These are phyloP conservation scores for Diaporthe caulivora DNA, from an alignment of 2,329 filamentous ascomycete species.

Conservation along the genomic window DNA sequence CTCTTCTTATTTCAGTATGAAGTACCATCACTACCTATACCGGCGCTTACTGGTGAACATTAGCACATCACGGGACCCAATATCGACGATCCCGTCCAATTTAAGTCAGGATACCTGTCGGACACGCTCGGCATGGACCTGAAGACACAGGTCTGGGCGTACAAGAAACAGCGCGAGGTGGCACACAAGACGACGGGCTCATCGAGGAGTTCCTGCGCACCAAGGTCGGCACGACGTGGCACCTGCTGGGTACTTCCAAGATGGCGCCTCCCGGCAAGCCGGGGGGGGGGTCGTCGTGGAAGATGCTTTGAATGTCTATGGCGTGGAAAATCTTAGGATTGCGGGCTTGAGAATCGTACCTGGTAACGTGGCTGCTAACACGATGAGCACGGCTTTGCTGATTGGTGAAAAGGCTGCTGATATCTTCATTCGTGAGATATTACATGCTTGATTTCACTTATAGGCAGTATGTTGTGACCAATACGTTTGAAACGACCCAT, in stretches of 20 bases:
- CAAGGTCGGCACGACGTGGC: slow-evolving; percentile 56
- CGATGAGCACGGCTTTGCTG: slow-evolving; percentile 54
- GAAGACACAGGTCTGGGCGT: slow-evolving; percentile 70
- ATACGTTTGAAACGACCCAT: too few species aligned
- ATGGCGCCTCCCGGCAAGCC: slow-evolving; percentile 56
- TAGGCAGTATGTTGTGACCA: too few species aligned
- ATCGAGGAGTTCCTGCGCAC: slow-evolving; percentile 58
- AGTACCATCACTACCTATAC: slow-evolving; percentile 63
- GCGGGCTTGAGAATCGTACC: slow-evolving; percentile 52
- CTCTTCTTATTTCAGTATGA: too few species aligned
- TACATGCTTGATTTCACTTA: too few species aligned
- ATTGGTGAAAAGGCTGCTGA: slow-evolving; percentile 58
- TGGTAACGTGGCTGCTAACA: slow-evolving; percentile 58
- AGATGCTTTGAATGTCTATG: slow-evolving; percentile 56
- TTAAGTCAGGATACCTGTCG: not conserved
- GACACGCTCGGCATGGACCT: not conserved
- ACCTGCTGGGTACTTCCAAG: slow-evolving; percentile 59
- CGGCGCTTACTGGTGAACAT: not conserved
- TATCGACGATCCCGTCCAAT: not conserved
- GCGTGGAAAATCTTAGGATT: slow-evolving; percentile 55
- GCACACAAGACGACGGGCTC: slow-evolving; percentile 62
- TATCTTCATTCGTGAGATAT: slow-evolving; percentile 44
- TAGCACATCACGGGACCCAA: not conserved
- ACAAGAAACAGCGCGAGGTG: slow-evolving; percentile 73
- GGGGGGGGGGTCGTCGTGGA: slow-evolving; percentile 62